Evolutionary conservation across 495 filamentous ascomycete genomes (phyloP), one percentile per base, ranked within the genome.

Genomic region (Massariosphaeria phaeospora): DNA sequence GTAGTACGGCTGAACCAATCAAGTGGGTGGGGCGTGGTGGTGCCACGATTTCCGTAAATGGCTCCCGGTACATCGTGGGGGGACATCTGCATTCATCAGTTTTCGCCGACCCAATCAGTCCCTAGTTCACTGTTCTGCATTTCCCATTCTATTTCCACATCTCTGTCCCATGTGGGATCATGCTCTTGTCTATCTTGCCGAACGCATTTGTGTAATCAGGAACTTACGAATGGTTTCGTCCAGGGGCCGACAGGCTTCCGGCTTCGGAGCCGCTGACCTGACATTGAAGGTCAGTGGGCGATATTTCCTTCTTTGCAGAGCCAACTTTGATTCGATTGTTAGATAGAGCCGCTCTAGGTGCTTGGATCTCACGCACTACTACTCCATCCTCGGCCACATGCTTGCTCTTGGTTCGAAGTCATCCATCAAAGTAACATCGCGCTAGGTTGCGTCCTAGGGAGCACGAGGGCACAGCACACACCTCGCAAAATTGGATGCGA

Each of bases 101-200:
- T 12, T 18, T 8, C 39, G 2, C 27, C 18, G 15, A 2, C 13
- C 50, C 50, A 53, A 53, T 53, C 39, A 53, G 12, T 5, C 13
- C 13, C 3, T 17, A 2, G 34, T 27, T 17, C n/a, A 35, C 4
- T 10, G 30, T 43, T 45, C 13, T 30, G 12, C 26, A 43, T 53
- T 45, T 34, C 13, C 49, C 25, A 8, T 23, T 39, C 42, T 8
- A 30, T 30, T 4, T 33, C 27, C 25, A 26, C 24, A 26, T 29
- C 29, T 21, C 15, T 18, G 27, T 30, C 21, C 27, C 10, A 33
- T 20, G 43, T 47, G 43, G 43, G 43, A 47, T 47, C 18, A 8
- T n/a, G 2, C 34, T 33, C 43, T 47, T 47, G 43, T 47, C 43
- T 47, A 47, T 47, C 43, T 12, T 33, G 10, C 10, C 3, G 24